phyloP scores from a whole-genome alignment of 2,329 filamentous ascomycete genomes.

The Trichoderma brevicompactum region DNA sequence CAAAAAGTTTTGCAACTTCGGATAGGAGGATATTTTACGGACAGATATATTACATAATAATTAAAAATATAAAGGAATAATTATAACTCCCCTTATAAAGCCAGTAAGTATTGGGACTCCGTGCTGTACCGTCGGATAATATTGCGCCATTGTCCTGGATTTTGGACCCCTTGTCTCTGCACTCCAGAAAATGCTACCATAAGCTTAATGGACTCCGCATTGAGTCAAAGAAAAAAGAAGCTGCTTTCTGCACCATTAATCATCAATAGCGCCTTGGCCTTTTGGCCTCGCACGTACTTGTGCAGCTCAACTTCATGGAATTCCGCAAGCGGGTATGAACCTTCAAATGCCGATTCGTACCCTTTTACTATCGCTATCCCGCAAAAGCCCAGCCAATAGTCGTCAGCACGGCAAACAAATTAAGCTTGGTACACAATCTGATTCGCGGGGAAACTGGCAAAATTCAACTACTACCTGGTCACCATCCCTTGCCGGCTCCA shows the following conservation, averaged over 20 bases:
- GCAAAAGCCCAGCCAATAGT: neutral
- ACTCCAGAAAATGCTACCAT: slow-evolving; percentile 25
- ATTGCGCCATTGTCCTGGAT: slow-evolving; percentile 14
- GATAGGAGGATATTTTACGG: neutral
- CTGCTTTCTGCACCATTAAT: neutral
- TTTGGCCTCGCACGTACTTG: neutral
- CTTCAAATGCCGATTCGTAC: slow-evolving; percentile 6
- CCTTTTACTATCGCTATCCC: neutral
- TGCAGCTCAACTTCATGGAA: neutral
- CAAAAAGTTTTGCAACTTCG: too few species aligned
- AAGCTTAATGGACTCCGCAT: slow-evolving; percentile 19
- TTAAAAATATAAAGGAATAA: neutral
- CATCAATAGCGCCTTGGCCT: neutral
- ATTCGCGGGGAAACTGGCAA: slow-evolving; percentile 21
- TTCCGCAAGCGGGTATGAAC: neutral
- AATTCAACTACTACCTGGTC: slow-evolving; percentile 5
- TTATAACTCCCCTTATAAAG: too few species aligned
- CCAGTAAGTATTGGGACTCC: neutral
- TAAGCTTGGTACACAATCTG: slow-evolving; percentile 15
- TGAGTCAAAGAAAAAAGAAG: neutral
- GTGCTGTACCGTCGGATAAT: slow-evolving; percentile 14
- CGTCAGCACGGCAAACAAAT: neutral
- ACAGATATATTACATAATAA: neutral
- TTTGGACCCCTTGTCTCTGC: slow-evolving; percentile 9
- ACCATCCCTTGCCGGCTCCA: slow-evolving; percentile 12